Evolutionary conservation across 257 asterid genomes (phyloP), one percentile per base, ranked within the genome.

Genomic region (Fraxinus cuspidata): DNA sequence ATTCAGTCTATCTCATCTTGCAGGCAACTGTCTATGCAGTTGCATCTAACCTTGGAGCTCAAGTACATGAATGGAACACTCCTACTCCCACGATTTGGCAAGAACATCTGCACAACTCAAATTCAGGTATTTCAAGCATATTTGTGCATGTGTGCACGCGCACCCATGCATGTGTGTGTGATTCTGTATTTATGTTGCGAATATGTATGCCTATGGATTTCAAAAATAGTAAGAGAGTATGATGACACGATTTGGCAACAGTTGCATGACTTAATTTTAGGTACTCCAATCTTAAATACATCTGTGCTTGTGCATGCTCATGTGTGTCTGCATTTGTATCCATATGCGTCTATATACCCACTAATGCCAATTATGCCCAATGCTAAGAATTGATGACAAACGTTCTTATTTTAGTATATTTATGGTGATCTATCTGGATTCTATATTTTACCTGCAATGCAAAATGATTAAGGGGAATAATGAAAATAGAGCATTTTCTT

Each of bases 81-180:
- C 99, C 97, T 70, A 88, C 94, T 74, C 99, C 99, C 16, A 93
- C 97, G 0, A 77, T 93, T 80, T 95, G 99, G 99, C 88, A 88
- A 76, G 99, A 95, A 64, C 97, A 95, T 86, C 80, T 95, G 83
- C 93, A 93, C 83, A 89, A 88, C 80, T 84, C 91, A 63, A 85
- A 80, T 84, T 91, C 97, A 93, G 98, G 98, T 95, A 86, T 79
- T 74, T 47, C 42, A 27, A 63, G 34, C 69, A 3, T 63, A 23
- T 27, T 3, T 27, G 32, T 16, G 16, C 15, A 3, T 58, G 28
- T 9, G 12, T 56, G 66, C 13, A 2, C 1, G 15, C 15, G 1
- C 34, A 25, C 15, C 69, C 69, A 63, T 25, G 35, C 69, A 31
- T 28, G 6, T 63, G 8, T 10, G 32, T 23, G 69, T 27, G 31